Evolutionary conservation across 2,329 filamentous ascomycete genomes (phyloP).

Genomic region (Cucurbitaria berberidis): DNA sequence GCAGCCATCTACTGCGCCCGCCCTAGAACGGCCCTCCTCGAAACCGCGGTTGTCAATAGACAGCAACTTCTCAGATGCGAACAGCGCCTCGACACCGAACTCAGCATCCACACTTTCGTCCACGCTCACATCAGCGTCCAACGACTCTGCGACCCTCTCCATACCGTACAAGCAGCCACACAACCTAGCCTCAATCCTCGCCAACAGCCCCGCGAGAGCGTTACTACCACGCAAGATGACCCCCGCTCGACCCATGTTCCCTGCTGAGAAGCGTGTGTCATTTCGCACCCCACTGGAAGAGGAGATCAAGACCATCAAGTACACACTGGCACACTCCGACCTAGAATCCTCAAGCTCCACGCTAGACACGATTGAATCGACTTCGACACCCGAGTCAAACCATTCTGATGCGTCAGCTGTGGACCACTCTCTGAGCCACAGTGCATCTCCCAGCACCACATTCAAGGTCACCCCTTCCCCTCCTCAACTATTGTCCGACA

Average conservation of each 20-base stretch:
- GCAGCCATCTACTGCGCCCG: constrained; percentile 40
- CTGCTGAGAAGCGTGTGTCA: constrained; percentile 62
- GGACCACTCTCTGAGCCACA: constrained; percentile 20
- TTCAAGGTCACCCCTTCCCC: constrained; percentile 21
- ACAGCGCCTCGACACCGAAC: constrained; percentile 40
- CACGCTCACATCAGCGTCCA: constrained; percentile 49
- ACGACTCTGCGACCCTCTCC: constrained; percentile 44
- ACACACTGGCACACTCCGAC: constrained; percentile 63
- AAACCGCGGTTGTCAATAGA: constrained; percentile 43
- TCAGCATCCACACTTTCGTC: constrained; percentile 50
- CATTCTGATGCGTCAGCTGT: constrained; percentile 18
- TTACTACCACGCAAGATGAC: constrained; percentile 50
- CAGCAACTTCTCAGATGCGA: constrained; percentile 32
- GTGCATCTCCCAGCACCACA: constrained; percentile 13
- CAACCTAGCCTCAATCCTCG: constrained; percentile 54
- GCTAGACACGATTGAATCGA: constrained; percentile 31
- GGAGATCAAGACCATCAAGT: constrained; percentile 63
- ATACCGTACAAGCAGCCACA: constrained; percentile 56
- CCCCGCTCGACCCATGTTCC: constrained; percentile 56
- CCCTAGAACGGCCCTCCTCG: constrained; percentile 32
- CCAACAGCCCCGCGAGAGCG: constrained; percentile 52
- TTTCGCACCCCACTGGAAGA: constrained; percentile 64
- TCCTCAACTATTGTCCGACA: constrained; percentile 13
- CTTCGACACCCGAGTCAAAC: constrained; percentile 16
- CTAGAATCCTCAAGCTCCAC: constrained; percentile 53